Evolutionary conservation across 1,284 basidiomycete genomes (phyloP).

Genomic region (Trichosporon ovoides): DNA sequence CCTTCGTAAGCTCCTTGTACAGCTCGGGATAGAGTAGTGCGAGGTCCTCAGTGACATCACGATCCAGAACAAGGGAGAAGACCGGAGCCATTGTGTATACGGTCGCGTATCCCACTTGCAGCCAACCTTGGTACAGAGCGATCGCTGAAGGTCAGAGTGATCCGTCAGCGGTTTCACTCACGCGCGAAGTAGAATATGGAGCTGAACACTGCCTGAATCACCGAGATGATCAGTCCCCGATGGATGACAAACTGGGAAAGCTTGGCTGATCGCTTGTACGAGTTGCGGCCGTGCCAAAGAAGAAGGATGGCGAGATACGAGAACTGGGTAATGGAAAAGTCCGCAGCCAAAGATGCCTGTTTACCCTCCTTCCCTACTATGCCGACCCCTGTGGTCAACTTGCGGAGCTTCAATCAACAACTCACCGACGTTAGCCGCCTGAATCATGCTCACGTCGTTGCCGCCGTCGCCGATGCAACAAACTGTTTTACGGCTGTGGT

Average conservation of each 20-base stretch:
- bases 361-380: slow-evolving; percentile 99
- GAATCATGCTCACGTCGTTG: slow-evolving; percentile 95
- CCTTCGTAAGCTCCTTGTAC: slow-evolving; percentile 96
- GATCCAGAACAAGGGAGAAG: slow-evolving; percentile 91
- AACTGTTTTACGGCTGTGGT: slow-evolving; percentile 84
- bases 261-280: slow-evolving; percentile 95
- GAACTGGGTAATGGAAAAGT: slow-evolving; percentile 97
- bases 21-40: slow-evolving; percentile 94
- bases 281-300: slow-evolving; percentile 83
- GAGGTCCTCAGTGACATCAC: slow-evolving; percentile 91
- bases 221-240: slow-evolving; percentile 91
- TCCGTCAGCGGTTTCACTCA: slow-evolving; percentile 51
- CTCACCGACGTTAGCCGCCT: slow-evolving; percentile 91
- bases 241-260: slow-evolving; percentile 99
- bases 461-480: slow-evolving; percentile 98
- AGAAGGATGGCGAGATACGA: slow-evolving; percentile 89
- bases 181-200: slow-evolving; percentile 97
- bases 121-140: slow-evolving; percentile 95
- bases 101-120: slow-evolving; percentile 97
- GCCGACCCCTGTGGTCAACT: slow-evolving; percentile 65
- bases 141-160: slow-evolving; percentile 56
- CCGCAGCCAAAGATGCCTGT: slow-evolving; percentile 94
- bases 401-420: slow-evolving; percentile 22
- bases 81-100: slow-evolving; percentile 98
- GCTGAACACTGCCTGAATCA: slow-evolving; percentile 96